A percentile compares a stretch with the other conserved stretches of the same genome.
Evolutionary conservation across 1,139 yeast genomes (phyloP).

Genomic region (Magnusiomyces fungicola): DNA sequence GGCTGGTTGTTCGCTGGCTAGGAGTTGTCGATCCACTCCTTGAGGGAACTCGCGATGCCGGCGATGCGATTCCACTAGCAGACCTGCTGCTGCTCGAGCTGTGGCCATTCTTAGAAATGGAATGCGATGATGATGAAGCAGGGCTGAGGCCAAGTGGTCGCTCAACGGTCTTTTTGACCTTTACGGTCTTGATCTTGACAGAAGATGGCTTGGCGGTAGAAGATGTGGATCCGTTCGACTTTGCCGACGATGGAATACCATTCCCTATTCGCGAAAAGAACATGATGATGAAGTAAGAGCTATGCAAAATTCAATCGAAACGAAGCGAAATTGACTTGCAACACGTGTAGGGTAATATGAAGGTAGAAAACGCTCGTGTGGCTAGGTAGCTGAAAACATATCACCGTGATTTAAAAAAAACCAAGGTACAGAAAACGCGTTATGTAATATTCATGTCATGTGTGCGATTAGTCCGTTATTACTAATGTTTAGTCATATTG

Average conservation of each 20-base stretch:
- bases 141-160: neutral
- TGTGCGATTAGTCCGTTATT: too few relatives aligned
- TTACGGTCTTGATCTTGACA: constrained; percentile 11
- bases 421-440: too few relatives aligned
- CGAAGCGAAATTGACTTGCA: too few relatives aligned
- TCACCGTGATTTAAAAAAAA: too few relatives aligned
- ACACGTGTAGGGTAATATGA: too few relatives aligned
- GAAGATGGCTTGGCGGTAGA: constrained; percentile 13
- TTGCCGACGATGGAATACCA: neutral
- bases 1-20: too few relatives aligned
- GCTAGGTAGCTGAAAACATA: too few relatives aligned
- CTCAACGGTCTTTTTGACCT: constrained; percentile 11
- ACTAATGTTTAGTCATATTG: too few relatives aligned
- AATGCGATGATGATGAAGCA: neutral
- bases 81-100: neutral
- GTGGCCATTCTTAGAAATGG: neutral
- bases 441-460: too few relatives aligned
- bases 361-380: too few relatives aligned
- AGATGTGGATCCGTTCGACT: constrained; percentile 15
- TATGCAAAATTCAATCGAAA: too few relatives aligned
- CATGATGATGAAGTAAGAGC: too few relatives aligned
- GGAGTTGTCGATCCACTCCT: neutral
- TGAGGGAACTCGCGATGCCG: neutral
- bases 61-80: neutral
- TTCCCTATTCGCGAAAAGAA: constrained; percentile 18